Evolutionary conservation across 1,139 yeast species (phyloP).

Genomic region (Eremothecium sinecaudum): DNA sequence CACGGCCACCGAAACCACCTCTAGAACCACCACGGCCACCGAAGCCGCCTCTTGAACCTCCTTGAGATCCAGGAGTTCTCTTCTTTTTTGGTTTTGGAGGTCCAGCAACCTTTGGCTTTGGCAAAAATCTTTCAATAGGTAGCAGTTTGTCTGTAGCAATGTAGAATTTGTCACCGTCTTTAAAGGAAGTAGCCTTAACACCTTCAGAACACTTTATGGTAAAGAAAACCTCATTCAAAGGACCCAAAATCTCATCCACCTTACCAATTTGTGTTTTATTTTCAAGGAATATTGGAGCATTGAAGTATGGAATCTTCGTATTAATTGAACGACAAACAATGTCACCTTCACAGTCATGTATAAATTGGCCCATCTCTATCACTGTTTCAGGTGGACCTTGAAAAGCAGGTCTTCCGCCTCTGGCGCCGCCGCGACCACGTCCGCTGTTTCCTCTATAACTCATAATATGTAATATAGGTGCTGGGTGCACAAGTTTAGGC

Average conservation of each 20-base stretch:
- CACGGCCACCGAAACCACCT: slow-evolving; percentile 38
- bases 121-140: slow-evolving; percentile 91
- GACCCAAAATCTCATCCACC: slow-evolving; percentile 96
- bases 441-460: slow-evolving; percentile 31
- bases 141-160: slow-evolving; percentile 92
- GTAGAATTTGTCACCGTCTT: slow-evolving; percentile 90
- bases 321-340: slow-evolving; percentile 93
- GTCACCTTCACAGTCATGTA: slow-evolving; percentile 95
- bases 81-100: slow-evolving; percentile 67
- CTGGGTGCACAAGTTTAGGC: no score
- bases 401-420: slow-evolving; percentile 26
- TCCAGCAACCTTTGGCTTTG: slow-evolving; percentile 77
- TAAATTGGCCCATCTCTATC: slow-evolving; percentile 86
- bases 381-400: slow-evolving; percentile 80
- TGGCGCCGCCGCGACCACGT: slow-evolving; percentile 20
- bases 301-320: slow-evolving; percentile 92
- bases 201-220: slow-evolving; percentile 95
- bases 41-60: slow-evolving; percentile 41
- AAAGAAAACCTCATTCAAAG: slow-evolving; percentile 91
- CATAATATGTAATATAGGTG: no score
- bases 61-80: slow-evolving; percentile 39
- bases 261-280: slow-evolving; percentile 94
- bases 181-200: slow-evolving; percentile 85
- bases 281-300: slow-evolving; percentile 95
- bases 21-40: slow-evolving; percentile 40